phyloP scores from a whole-genome alignment of 768 basidiomycete species.

The Boletus sp. region DNA sequence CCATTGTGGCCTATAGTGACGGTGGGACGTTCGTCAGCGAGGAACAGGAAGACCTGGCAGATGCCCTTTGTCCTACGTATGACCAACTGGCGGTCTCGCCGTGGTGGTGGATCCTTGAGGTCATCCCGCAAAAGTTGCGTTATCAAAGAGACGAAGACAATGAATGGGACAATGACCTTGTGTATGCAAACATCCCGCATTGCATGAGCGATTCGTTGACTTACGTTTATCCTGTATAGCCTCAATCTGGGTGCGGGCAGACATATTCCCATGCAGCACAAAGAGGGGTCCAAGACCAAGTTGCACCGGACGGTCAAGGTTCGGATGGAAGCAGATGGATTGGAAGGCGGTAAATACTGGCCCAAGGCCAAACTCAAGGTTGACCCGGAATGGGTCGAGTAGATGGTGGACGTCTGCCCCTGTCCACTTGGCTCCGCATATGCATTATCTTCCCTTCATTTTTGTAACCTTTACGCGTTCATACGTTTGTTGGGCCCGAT shows the following conservation, averaged over 20 bases:
- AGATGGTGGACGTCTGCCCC: background rate
- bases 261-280: slow-evolving; percentile 39
- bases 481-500: background rate
- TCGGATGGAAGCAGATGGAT: slow-evolving; percentile 49
- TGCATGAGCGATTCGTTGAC: background rate
- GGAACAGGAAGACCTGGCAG: slow-evolving; percentile 63
- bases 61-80: slow-evolving; percentile 50
- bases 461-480: background rate
- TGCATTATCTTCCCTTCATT: background rate
- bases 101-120: slow-evolving; percentile 69
- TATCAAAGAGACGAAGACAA: slow-evolving; percentile 28
- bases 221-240: background rate
- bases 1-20: slow-evolving; percentile 18
- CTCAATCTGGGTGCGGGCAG: slow-evolving; percentile 43
- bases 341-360: slow-evolving; percentile 34
- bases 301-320: slow-evolving; percentile 48
- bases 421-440: background rate
- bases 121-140: slow-evolving; percentile 38
- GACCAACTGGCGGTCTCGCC: slow-evolving; percentile 53
- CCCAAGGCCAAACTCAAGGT: slow-evolving; percentile 40
- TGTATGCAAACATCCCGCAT: slow-evolving; percentile 12
- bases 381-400: slow-evolving; percentile 43
- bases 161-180: slow-evolving; percentile 10
- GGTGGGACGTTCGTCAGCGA: slow-evolving; percentile 37
- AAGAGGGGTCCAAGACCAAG: slow-evolving; percentile 40